Conservation (phyloP, 305 asterid genomes). For the Fraxinus nigra region DNA sequence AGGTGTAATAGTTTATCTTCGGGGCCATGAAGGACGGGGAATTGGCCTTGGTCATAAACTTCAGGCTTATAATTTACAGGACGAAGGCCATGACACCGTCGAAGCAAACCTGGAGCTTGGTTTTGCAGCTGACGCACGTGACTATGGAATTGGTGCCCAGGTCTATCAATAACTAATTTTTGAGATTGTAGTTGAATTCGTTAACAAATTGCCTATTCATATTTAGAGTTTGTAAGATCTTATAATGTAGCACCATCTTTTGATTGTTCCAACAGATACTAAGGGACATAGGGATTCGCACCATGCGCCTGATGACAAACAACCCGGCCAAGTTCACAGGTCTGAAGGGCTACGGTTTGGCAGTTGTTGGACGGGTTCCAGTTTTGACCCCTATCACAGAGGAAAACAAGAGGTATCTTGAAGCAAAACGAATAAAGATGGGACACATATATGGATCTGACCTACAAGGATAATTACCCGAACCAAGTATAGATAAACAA, state of each 20-base stretch:
- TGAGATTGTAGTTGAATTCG: too few relatives aligned
- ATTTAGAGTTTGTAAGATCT: too few relatives aligned
- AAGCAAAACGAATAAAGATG: slow-evolving; percentile 76
- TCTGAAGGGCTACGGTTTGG: slow-evolving; percentile 75
- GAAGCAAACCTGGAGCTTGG: slow-evolving; percentile 87
- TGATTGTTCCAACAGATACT: slow-evolving; percentile 48
- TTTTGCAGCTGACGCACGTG: slow-evolving; percentile 77
- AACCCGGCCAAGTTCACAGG: slow-evolving; percentile 88
- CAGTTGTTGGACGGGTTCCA: slow-evolving; percentile 78
- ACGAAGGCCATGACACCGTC: slow-evolving; percentile 81
- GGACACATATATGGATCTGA: slow-evolving; percentile 80
- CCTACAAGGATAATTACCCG: slow-evolving; percentile 39
- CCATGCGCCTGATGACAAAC: slow-evolving; percentile 87
- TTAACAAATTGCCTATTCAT: too few relatives aligned
- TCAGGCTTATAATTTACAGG: slow-evolving; percentile 81
- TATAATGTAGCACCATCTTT: background rate
- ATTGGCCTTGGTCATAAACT: slow-evolving; percentile 84
- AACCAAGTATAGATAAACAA: slow-evolving; percentile 29
- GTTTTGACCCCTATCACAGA: slow-evolving; percentile 78
- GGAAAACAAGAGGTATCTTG: slow-evolving; percentile 77
- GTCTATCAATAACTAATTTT: slow-evolving; percentile 24
- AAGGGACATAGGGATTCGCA: slow-evolving; percentile 71
- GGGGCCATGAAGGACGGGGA: slow-evolving; percentile 92
- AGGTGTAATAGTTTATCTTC: slow-evolving; percentile 72
- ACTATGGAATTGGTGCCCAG: slow-evolving; percentile 87